phyloP scores from a whole-genome alignment of 2,329 filamentous ascomycete species.

The Leptographium wingfieldii region DNA sequence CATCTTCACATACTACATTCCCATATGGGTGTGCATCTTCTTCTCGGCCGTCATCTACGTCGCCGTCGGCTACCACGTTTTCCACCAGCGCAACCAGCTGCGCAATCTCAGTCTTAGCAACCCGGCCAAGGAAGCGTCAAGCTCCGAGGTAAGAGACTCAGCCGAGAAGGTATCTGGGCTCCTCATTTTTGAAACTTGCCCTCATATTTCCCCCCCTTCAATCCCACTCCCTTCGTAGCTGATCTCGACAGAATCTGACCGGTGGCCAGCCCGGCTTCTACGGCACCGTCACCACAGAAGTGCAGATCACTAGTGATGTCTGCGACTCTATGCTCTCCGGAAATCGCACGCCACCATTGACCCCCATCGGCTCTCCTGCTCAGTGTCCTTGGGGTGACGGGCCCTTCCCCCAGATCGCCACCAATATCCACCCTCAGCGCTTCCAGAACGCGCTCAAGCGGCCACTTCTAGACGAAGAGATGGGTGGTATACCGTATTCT shows the following conservation, averaged over 20 bases:
- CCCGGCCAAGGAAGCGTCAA: slow-evolving; percentile 20
- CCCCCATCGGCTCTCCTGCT: not conserved
- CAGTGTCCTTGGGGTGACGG: slow-evolving; percentile 9
- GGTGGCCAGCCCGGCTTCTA: slow-evolving; percentile 25
- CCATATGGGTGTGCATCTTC: slow-evolving; percentile 47
- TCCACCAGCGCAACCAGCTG: slow-evolving; percentile 42
- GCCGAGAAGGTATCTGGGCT: slow-evolving; percentile 20
- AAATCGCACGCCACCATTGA: slow-evolving; percentile 5
- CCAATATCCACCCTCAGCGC: slow-evolving; percentile 4
- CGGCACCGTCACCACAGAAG: slow-evolving; percentile 40
- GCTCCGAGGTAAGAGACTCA: slow-evolving; percentile 14
- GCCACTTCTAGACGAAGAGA: not conserved
- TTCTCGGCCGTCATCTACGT: slow-evolving; percentile 42
- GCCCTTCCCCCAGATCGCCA: slow-evolving; percentile 7
- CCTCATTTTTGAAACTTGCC: not conserved
- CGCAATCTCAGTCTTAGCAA: slow-evolving; percentile 40
- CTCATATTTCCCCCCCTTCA: not conserved
- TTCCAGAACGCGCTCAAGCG: slow-evolving; percentile 8
- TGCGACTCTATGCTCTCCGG: slow-evolving; percentile 8
- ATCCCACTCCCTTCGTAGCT: not conserved
- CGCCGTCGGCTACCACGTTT: slow-evolving; percentile 46
- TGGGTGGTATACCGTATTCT: not conserved
- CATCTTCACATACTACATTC: slow-evolving; percentile 49
- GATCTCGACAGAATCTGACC: slow-evolving; percentile 12
- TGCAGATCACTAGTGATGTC: slow-evolving; percentile 28